phyloP scores from a whole-genome alignment of 148 eudicot genomes.

The Spergularia marina region DNA sequence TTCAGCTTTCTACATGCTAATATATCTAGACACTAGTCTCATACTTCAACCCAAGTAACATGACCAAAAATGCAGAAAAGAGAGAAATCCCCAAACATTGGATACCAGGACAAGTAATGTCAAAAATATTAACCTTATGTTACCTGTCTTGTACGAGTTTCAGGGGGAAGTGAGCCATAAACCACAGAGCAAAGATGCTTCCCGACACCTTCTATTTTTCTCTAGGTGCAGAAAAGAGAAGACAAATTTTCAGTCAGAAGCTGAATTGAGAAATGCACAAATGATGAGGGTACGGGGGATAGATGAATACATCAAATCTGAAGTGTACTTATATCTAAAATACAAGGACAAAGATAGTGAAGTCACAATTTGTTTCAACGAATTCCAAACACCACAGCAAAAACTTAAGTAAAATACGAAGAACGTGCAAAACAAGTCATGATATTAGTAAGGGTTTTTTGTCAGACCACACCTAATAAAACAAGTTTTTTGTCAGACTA shows the following conservation, averaged over 20 bases:
- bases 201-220: slow-evolving; percentile 59
- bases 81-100: not conserved
- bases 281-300: not conserved
- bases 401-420: not conserved
- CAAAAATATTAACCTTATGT: not conserved
- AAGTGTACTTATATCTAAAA: not conserved
- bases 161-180: slow-evolving; percentile 96
- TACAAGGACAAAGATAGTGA: not conserved
- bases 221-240: slow-evolving; percentile 39
- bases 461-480: too few relatives aligned
- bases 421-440: not conserved
- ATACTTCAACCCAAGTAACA: slow-evolving; percentile 13
- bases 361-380: not conserved
- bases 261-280: slow-evolving; percentile 4
- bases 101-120: not conserved
- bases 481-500: too few relatives aligned
- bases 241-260: not conserved
- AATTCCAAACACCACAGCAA: not conserved
- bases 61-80: not conserved
- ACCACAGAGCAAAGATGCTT: slow-evolving; percentile 95
- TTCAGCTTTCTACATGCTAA: not conserved
- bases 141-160: slow-evolving; percentile 96
- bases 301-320: not conserved
- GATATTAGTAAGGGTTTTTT: too few relatives aligned
- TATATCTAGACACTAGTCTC: not conserved